Conservation (phyloP, 2,329 filamentous ascomycete genomes). For the Colletotrichum magnum region DNA sequence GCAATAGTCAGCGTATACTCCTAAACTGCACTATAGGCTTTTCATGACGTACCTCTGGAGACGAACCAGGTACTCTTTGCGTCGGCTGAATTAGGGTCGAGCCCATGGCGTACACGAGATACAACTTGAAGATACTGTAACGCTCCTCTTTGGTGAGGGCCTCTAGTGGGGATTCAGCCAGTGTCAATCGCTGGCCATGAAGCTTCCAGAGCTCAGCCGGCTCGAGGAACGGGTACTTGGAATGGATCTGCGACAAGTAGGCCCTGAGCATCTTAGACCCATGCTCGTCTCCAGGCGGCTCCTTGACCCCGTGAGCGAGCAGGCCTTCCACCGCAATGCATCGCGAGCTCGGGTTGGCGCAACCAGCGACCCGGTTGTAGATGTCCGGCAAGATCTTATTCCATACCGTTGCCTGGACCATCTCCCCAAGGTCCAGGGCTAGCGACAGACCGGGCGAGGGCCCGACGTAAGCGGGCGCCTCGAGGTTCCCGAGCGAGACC, state of each 20-base stretch:
- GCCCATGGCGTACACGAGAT: constrained; percentile 66
- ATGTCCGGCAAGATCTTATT: constrained; percentile 60
- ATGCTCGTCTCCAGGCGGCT: constrained; percentile 61
- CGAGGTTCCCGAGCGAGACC: constrained; percentile 58
- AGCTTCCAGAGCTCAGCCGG: constrained; percentile 59
- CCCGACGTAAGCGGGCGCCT: constrained; percentile 60
- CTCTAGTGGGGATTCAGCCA: constrained; percentile 51
- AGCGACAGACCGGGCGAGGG: constrained; percentile 63
- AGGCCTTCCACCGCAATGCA: constrained; percentile 56
- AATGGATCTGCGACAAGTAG: constrained; percentile 61
- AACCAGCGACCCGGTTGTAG: constrained; percentile 23
- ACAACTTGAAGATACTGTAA: constrained; percentile 65
- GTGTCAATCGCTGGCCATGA: constrained; percentile 55
- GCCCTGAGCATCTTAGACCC: constrained; percentile 59
- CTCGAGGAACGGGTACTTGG: constrained; percentile 65
- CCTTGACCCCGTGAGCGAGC: constrained; percentile 55
- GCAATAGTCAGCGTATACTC: too few species aligned
- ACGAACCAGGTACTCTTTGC: constrained; percentile 53
- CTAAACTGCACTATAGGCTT: too few species aligned
- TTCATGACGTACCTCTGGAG: constrained; percentile 54
- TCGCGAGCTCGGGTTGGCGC: constrained; percentile 15
- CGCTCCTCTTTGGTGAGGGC: constrained; percentile 44
- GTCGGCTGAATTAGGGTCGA: constrained; percentile 63
- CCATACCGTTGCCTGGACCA: constrained; percentile 69
- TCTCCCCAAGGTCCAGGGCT: constrained; percentile 64